Base-by-base conservation (phyloP, 495 filamentous ascomycete genomes). In the Chaetomium fimeti region DNA sequence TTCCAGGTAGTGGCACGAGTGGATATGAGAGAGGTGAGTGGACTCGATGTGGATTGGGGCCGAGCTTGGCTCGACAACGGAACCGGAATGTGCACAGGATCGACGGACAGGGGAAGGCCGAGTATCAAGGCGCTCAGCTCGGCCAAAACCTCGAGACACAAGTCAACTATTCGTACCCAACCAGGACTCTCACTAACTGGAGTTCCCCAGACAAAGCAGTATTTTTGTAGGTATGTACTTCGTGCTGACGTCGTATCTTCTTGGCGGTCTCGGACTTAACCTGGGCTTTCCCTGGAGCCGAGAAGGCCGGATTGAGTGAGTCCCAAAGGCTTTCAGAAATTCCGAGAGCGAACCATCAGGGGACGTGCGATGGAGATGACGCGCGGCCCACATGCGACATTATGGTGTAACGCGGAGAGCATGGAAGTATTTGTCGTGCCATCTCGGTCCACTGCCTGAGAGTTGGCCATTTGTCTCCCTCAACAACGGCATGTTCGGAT, bases 301-400 rank as follows among this genome's bases (percentile, higher is more conserved):
- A 55, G 24, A 20, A 20, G 15, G 22, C 28, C 15, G 15, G 51
- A 32, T 27, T 12, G 32, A 9, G 32, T 36, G 12, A 13, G 22
- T 8, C n/a, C 51, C 13, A 28, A 53, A 55, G 27, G 25, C 28
- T 29, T 5, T n/a, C n/a, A n/a, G n/a, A 16, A 6, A n/a, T 5
- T 7, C 24, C 16, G 27, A 18, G 9, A 11, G 20, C 11, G 45
- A 49, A 6, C n/a, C 45, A 53, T 54, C 45, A 49, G 45, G 54
- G 29, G 20, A 22, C 13, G 54, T 28, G 54, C 18, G 18, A 22
- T 5, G 54, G 15, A 22, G 56, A 29, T 27, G 56, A 60, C 57
- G 57, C 57, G 57, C 57, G 42, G 57, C 57, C 57, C 22, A n/a
- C 57, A 36, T 48, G 57, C 43, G 25, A 45, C 40, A 32, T 40